These are phyloP conservation scores for Sarcodon sp. DNA, from an alignment of 768 basidiomycete species.

Conservation along the genomic window DNA sequence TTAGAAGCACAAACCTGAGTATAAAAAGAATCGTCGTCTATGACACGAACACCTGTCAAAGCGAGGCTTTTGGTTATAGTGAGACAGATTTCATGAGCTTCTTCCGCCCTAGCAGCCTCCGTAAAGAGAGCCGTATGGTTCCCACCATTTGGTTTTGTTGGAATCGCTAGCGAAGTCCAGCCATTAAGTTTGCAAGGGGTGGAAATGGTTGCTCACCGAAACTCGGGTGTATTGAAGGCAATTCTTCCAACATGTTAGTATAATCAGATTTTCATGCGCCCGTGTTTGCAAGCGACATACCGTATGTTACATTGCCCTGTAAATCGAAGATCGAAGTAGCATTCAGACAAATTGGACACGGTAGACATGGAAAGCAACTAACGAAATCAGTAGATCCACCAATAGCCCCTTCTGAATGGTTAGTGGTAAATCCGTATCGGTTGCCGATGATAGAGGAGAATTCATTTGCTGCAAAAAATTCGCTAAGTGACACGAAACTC, in stretches of 20 bases:
- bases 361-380: slow-evolving; percentile 15
- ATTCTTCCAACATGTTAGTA: slow-evolving; percentile 14
- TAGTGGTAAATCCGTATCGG: slow-evolving; percentile 36
- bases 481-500: background rate
- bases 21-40: slow-evolving; percentile 47
- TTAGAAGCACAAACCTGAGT: slow-evolving; percentile 27
- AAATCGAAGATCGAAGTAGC: slow-evolving; percentile 3
- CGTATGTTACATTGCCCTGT: slow-evolving; percentile 67
- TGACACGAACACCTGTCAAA: slow-evolving; percentile 42
- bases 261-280: background rate
- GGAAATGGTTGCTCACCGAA: slow-evolving; percentile 29
- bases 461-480: slow-evolving; percentile 28
- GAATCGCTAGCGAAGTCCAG: slow-evolving; percentile 33
- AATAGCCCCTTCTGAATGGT: slow-evolving; percentile 27
- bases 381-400: slow-evolving; percentile 75
- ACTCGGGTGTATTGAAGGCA: slow-evolving; percentile 69
- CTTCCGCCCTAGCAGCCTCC: slow-evolving; percentile 39
- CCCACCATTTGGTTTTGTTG: slow-evolving; percentile 53
- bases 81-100: slow-evolving; percentile 54
- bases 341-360: slow-evolving; percentile 2
- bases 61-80: slow-evolving; percentile 48
- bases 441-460: slow-evolving; percentile 33
- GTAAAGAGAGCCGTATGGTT: slow-evolving; percentile 67
- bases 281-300: slow-evolving; percentile 14
- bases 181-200: background rate